phyloP scores from a whole-genome alignment of 768 basidiomycete species.

The Termitomyces sp. region DNA sequence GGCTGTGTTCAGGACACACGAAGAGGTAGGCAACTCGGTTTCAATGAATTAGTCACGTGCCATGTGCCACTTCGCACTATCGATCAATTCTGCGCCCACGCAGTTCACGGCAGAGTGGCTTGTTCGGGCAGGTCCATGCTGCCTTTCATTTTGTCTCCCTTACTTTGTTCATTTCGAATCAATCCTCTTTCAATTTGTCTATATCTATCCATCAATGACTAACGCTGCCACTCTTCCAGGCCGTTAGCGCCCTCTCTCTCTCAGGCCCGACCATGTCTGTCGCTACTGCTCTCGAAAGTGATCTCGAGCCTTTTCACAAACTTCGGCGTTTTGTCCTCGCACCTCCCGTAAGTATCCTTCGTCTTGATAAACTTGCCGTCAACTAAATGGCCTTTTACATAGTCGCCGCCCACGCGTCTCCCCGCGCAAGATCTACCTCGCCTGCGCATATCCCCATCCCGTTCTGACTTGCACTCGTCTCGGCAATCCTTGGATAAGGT shows the following conservation, averaged over 20 bases:
- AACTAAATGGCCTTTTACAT: conserved; percentile 10
- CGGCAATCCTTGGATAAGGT: conserved; percentile 14
- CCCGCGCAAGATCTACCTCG: conserved; percentile 6
- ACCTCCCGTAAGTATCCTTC: conserved; percentile 10
- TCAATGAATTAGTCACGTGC: conserved; percentile 21
- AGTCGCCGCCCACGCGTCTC: conserved; percentile 16
- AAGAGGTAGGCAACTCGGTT: conserved; percentile 42
- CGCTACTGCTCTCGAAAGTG: conserved; percentile 53
- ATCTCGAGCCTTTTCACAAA: conserved; percentile 58
- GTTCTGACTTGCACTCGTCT: conserved; percentile 19
- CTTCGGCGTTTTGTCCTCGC: conserved; percentile 36
- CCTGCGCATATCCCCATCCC: not conserved
- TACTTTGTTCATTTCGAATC: not conserved
- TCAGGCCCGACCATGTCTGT: conserved; percentile 41
- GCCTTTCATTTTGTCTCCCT: conserved; percentile 12
- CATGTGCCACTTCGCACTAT: conserved; percentile 4
- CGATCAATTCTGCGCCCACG: conserved; percentile 20
- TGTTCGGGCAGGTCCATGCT: conserved; percentile 11
- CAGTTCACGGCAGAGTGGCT: conserved; percentile 5
- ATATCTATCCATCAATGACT: conserved; percentile 10
- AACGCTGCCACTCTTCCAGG: conserved; percentile 31
- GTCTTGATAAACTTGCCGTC: conserved; percentile 13
- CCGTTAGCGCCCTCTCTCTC: conserved; percentile 47
- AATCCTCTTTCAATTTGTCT: not conserved
- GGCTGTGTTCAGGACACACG: conserved; percentile 55